phyloP scores from a whole-genome alignment of 2,329 filamentous ascomycete genomes.

The Pseudopyrenochaeta lycopersici region DNA sequence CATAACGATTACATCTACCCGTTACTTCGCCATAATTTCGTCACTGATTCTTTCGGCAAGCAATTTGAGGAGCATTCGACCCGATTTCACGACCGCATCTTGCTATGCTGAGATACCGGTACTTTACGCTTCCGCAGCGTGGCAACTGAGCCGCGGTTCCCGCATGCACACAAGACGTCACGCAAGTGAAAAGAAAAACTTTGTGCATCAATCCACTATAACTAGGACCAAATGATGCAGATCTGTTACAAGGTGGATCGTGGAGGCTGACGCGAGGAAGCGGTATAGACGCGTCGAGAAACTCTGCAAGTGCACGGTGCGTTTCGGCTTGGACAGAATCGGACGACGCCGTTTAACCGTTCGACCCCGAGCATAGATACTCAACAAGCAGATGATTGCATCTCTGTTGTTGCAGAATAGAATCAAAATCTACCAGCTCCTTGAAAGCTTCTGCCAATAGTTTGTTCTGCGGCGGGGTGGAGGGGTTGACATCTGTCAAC shows the following conservation, averaged over 20 bases:
- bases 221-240: conserved; percentile 18
- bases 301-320: conserved; percentile 36
- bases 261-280: conserved; percentile 32
- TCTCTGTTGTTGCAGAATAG: neutral
- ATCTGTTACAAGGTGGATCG: conserved; percentile 28
- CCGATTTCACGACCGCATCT: neutral
- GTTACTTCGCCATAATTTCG: neutral
- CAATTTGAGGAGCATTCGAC: neutral
- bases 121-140: neutral
- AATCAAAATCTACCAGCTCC: neutral
- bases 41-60: neutral
- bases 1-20: conserved; percentile 12
- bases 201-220: conserved; percentile 32
- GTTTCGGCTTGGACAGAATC: conserved; percentile 24
- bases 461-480: neutral
- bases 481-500: neutral
- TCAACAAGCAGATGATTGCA: neutral
- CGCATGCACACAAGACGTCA: conserved; percentile 28
- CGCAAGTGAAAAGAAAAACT: conserved; percentile 37
- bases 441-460: neutral
- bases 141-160: conserved; percentile 1
- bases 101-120: neutral
- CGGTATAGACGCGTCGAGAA: conserved; percentile 47
- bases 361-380: neutral
- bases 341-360: conserved; percentile 2